Percentiles rank a stretch among this genome's conserved stretches.
Evolutionary conservation across 345 rosid genomes (phyloP).

Genomic region (Gossypium anomalum): DNA sequence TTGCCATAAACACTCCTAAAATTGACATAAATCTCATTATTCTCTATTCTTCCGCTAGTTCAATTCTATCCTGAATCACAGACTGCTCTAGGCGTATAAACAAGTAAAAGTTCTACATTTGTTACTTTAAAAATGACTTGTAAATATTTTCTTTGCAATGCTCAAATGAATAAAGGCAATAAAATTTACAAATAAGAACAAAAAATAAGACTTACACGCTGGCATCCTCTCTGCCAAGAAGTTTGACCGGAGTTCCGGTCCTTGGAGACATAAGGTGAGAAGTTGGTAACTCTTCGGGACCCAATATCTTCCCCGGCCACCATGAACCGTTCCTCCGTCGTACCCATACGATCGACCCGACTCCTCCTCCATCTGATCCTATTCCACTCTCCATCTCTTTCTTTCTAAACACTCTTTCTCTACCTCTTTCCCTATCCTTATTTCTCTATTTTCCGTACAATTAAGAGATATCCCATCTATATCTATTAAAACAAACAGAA

Average conservation of each 20-base stretch:
- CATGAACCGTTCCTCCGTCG: slow-evolving; percentile 97
- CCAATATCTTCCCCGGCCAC: slow-evolving; percentile 98
- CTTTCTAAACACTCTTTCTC: slow-evolving; percentile 22
- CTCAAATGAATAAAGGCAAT: neutral
- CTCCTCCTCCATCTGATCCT: slow-evolving; percentile 47
- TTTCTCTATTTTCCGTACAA: slow-evolving; percentile 14
- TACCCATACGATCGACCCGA: slow-evolving; percentile 95
- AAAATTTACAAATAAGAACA: neutral
- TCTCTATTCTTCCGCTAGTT: neutral
- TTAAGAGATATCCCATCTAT: slow-evolving; percentile 10
- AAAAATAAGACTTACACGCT: slow-evolving; percentile 68
- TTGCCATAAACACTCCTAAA: neutral
- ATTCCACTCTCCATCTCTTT: slow-evolving; percentile 50
- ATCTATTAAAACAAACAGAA: slow-evolving; percentile 1
- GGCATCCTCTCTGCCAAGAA: slow-evolving; percentile 97
- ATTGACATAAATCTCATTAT: neutral
- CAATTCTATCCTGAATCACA: neutral
- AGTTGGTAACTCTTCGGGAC: slow-evolving; percentile 72
- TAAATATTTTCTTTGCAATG: neutral
- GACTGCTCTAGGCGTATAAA: neutral
- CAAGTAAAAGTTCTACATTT: neutral
- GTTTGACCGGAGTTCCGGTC: slow-evolving; percentile 97
- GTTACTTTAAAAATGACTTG: neutral
- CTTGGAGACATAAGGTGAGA: slow-evolving; percentile 79
- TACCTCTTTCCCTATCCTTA: slow-evolving; percentile 12